A percentile compares a stretch with the other conserved stretches of the same genome.
Conservation (phyloP, 768 basidiomycete species). For the Hemileccinum impolitum region DNA sequence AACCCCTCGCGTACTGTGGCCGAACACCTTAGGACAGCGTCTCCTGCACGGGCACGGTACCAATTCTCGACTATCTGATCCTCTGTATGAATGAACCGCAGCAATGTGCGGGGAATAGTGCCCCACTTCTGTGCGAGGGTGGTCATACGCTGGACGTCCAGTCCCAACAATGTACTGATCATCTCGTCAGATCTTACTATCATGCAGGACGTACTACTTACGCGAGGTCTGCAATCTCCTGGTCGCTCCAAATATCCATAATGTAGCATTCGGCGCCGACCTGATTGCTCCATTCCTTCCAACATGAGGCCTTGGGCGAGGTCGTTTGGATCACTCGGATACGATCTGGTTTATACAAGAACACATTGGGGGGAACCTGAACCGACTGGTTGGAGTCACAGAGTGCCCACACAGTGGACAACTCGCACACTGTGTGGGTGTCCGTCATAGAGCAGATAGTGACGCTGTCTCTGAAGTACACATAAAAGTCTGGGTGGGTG, state of each 20-base stretch:
- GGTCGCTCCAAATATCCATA: constrained; percentile 1
- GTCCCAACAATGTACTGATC: not conserved
- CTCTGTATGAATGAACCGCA: too few relatives aligned
- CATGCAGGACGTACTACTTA: not conserved
- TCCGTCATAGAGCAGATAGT: not conserved
- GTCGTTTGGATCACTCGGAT: constrained; percentile 1
- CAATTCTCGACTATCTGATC: too few relatives aligned
- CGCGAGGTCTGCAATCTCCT: not conserved
- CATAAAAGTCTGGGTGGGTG: not conserved
- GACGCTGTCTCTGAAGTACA: not conserved
- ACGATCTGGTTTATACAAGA: accelerated
- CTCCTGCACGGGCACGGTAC: too few relatives aligned
- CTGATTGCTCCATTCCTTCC: constrained; percentile 4
- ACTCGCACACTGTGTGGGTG: not conserved
- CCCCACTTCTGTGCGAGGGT: not conserved
- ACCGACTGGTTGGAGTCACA: not conserved
- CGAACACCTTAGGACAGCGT: too few relatives aligned
- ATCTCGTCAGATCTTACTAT: not conserved
- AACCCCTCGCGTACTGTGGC: too few relatives aligned
- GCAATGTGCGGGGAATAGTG: not conserved
- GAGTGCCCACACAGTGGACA: not conserved
- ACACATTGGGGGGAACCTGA: not conserved
- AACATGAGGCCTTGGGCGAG: not conserved
- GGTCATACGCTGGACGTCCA: not conserved
- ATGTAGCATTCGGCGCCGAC: not conserved